Evolutionary conservation across 1,284 basidiomycete species (phyloP), one percentile per base, ranked within the genome.

Genomic region (Cryptococcus sp.): DNA sequence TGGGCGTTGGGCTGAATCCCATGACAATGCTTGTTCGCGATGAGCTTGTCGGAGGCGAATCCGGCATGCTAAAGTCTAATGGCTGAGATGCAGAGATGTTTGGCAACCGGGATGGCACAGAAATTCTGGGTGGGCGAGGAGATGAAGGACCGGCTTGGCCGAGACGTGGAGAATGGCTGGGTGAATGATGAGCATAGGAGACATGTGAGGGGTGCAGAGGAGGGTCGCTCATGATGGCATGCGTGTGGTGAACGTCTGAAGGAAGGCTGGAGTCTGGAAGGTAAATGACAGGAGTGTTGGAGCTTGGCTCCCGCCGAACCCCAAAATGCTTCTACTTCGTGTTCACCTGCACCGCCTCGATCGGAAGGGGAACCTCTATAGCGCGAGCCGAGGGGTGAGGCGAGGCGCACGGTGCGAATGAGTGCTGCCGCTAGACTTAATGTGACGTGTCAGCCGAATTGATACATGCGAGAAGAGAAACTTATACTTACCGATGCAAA

Each of bases 1-100:
- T n/a, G 8, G 55, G 39, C 6, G 47, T 56, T 38, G 62, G 62
- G 44, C 59, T 61, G 57, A 64, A 64, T 22, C 62, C 62, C 55
- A 61, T 55, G 17, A 61, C 62, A 22, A 64, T 23, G 37, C 51
- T 56, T 17, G 62, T 61, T 26, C 59, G 50, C 26, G 58, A 54
- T 34, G 46, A 46, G n/a, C 52, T 53, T 19, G 56, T 43, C 25
- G 55, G 54, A 10, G 60, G 60, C 25, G 60, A 62, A 5, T 57
- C 50, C 6, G 40, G 41, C 19, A 16, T 7, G 22, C 52, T 51
- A 22, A 45, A 56, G 37, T 54, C 54, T 50, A 25, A 48, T 40
- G 20, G 53, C 46, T 23, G 57, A 52, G 23, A 55, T 50, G 34
- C 53, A 34, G 29, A 34, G 29, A 13, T 34, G 13, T 34, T 59